Evolutionary conservation across 495 filamentous ascomycete genomes (phyloP), one percentile per base, ranked within the genome.

Genomic region (Filosporella fistucella): DNA sequence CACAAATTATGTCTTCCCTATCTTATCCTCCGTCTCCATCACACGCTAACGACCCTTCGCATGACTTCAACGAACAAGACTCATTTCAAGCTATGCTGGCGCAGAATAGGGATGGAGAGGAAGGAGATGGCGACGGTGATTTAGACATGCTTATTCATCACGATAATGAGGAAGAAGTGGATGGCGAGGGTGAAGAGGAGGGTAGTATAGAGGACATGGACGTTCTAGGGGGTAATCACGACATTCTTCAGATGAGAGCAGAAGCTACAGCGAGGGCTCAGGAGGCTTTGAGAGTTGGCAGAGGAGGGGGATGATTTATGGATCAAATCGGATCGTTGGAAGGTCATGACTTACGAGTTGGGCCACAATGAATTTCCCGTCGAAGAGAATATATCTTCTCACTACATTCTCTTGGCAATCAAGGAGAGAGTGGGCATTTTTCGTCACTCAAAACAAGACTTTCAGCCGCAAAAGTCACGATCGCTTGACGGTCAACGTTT

Each of bases 121-220:
- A 62, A 14, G 40, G 26, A 4, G 70, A 68, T 1, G 64, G 70
- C 28, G 64, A 76, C 45, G 63, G 62, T 26, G 74, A 76, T 52
- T 51, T 78, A 37, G 72, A 75, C 45, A 76, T 77, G 75, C 46
- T 78, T 22, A 72, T 77, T 43, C 71, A 74, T 50, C 30, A 56
- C 22, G 57, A 56, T 13, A 47, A 57, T 11, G 44, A 58, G 26
- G 48, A 40, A 14, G 40, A 42, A 9, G 49, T 45, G n/a, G 36
- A 38, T 28, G 57, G 30, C 21, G 52, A 55, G 8, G 39, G 26
- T 4, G 30, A 42, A 9, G 33, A 36, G 21, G 21, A 2, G 13
- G 22, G 13, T 20, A 42, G 23, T 11, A 30, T 26, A 16, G 21
- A 5, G 16, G 4, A 4, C 21, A 14, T 43, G 41, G 26, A 29